phyloP scores from a whole-genome alignment of 2,329 filamentous ascomycete species.

The Hypoxylon sp. region DNA sequence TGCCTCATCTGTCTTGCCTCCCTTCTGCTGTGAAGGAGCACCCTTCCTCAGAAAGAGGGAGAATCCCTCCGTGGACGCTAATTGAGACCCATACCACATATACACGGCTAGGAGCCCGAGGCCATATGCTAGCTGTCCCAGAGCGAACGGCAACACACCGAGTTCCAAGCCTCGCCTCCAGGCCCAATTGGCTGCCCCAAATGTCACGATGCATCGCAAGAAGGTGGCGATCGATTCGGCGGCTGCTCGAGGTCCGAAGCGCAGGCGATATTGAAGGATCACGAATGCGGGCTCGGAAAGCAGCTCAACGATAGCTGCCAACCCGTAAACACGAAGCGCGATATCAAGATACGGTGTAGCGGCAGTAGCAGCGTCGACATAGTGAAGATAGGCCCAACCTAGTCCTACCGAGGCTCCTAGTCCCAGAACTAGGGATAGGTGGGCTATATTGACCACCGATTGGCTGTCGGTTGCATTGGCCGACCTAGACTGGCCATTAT shows the following conservation, averaged over 20 bases:
- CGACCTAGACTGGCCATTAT: slow-evolving; percentile 44
- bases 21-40: slow-evolving; percentile 39
- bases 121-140: slow-evolving; percentile 87
- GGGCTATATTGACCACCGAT: slow-evolving; percentile 88
- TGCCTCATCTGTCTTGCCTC: slow-evolving; percentile 2
- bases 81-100: slow-evolving; percentile 68
- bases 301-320: slow-evolving; percentile 78
- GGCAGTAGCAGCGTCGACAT: slow-evolving; percentile 62
- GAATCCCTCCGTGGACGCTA: slow-evolving; percentile 73
- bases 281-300: slow-evolving; percentile 91
- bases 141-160: slow-evolving; percentile 88
- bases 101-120: slow-evolving; percentile 79
- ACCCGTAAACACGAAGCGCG: slow-evolving; percentile 68
- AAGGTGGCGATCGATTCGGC: slow-evolving; percentile 90
- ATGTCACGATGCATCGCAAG: slow-evolving; percentile 81
- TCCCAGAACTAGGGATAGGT: slow-evolving; percentile 81
- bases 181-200: slow-evolving; percentile 77
- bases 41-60: slow-evolving; percentile 72
- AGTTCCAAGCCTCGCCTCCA: slow-evolving; percentile 66
- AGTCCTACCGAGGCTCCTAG: slow-evolving; percentile 74
- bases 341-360: slow-evolving; percentile 74
- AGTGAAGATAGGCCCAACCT: slow-evolving; percentile 76
- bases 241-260: slow-evolving; percentile 83
- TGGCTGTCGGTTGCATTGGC: slow-evolving; percentile 67
- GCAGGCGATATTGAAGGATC: slow-evolving; percentile 83